phyloP scores from a whole-genome alignment of 2,329 filamentous ascomycete genomes.

The Ophiostoma sp. region DNA sequence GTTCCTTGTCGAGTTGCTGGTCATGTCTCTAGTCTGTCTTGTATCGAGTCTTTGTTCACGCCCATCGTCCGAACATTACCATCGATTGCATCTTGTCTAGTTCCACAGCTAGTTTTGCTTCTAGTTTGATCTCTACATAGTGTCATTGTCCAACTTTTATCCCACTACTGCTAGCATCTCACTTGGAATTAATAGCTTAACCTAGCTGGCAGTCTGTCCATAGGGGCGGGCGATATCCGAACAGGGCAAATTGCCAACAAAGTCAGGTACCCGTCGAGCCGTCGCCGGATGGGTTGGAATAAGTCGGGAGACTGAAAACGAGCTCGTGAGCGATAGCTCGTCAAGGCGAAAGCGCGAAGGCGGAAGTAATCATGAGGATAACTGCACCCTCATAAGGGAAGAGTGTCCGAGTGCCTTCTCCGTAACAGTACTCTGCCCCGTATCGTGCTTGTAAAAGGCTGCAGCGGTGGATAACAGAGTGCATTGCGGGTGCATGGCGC shows the following conservation, averaged over 20 bases:
- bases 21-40: not conserved
- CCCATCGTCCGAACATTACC: not conserved
- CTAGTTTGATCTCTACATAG: not conserved
- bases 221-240: not conserved
- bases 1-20: not conserved
- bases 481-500: constrained; percentile 6
- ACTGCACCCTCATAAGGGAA: not conserved
- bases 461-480: not conserved
- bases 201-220: too few species aligned
- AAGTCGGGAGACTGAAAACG: too few species aligned
- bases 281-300: not conserved
- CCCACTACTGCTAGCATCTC: not conserved
- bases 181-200: not conserved
- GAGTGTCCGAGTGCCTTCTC: not conserved
- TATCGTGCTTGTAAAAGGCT: not conserved
- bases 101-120: not conserved
- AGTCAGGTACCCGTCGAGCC: constrained; percentile 1
- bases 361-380: too few species aligned
- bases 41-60: not conserved
- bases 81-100: not conserved
- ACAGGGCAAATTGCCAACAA: not conserved
- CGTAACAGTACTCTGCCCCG: not conserved
- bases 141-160: not conserved
- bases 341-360: not conserved
- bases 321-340: not conserved